Conservation (phyloP, 768 basidiomycete species). For the Polyporus arcularius region DNA sequence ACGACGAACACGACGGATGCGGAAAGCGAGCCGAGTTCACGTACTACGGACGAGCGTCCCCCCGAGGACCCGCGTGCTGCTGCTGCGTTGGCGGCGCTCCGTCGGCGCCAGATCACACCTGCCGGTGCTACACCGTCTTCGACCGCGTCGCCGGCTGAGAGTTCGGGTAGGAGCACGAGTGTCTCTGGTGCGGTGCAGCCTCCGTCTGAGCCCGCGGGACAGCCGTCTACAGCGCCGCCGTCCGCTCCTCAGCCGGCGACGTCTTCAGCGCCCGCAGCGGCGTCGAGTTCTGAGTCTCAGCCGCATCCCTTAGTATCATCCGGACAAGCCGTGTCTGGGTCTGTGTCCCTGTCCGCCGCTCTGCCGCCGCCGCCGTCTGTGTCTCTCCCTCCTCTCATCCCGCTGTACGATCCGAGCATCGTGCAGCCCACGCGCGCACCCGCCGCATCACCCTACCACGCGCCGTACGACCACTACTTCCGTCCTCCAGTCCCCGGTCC, state of each 20-base stretch:
- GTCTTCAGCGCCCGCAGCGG: too few relatives aligned
- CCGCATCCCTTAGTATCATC: too few relatives aligned
- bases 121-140: neutral
- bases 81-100: conserved; percentile 67
- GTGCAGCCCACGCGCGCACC: conserved; percentile 9
- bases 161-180: conserved; percentile 10
- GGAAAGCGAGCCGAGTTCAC: neutral
- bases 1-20: conserved; percentile 1
- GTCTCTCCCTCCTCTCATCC: conserved; percentile 37
- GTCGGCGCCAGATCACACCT: conserved; percentile 41
- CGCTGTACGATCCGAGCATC: conserved; percentile 39
- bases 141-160: neutral
- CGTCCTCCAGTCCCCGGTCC: conserved; percentile 7
- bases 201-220: conserved; percentile 2
- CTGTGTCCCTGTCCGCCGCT: neutral
- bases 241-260: too few relatives aligned
- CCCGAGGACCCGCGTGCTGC: conserved; percentile 45
- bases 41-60: neutral
- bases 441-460: neutral
- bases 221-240: conserved; percentile 11
- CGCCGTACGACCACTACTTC: conserved; percentile 1
- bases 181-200: conserved; percentile 1
- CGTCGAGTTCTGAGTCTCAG: too few relatives aligned
- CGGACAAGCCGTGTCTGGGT: neutral
- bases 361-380: neutral